Conservation (phyloP, 257 asterid genomes). For the Gynochthodes officinalis region DNA sequence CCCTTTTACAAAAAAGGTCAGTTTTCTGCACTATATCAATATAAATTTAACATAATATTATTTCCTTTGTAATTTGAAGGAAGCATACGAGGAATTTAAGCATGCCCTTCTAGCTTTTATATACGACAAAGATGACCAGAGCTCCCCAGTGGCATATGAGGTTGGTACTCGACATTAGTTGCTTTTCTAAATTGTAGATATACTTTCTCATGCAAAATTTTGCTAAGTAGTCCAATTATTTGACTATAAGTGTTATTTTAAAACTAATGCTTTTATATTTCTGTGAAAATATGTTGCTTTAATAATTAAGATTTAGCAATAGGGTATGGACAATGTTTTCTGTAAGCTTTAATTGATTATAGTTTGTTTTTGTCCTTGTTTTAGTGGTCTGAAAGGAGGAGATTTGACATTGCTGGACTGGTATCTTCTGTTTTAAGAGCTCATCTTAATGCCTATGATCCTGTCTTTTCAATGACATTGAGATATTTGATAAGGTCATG, state of each 20-base stretch:
- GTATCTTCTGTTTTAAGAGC: constrained; percentile 79
- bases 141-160: constrained; percentile 92
- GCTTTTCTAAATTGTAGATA: background rate
- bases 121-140: constrained; percentile 80
- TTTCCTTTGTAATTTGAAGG: constrained; percentile 47
- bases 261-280: background rate
- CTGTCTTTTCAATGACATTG: constrained; percentile 83
- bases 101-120: constrained; percentile 85
- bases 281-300: background rate
- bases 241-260: too few relatives aligned
- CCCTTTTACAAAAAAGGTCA: too few relatives aligned
- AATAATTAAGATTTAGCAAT: background rate
- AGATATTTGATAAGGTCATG: constrained; percentile 83
- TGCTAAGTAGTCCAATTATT: background rate
- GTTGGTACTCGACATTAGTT: constrained; percentile 31
- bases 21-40: background rate
- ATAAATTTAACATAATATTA: constrained; percentile 27
- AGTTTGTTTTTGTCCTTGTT: constrained; percentile 21
- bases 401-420: constrained; percentile 90
- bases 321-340: background rate
- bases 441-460: constrained; percentile 82
- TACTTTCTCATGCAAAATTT: background rate
- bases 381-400: constrained; percentile 92
- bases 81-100: constrained; percentile 97
- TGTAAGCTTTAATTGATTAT: background rate